These are phyloP conservation scores for Saccharomyces mikatae DNA, from an alignment of 805 yeast genomes.

Conservation along the genomic window DNA sequence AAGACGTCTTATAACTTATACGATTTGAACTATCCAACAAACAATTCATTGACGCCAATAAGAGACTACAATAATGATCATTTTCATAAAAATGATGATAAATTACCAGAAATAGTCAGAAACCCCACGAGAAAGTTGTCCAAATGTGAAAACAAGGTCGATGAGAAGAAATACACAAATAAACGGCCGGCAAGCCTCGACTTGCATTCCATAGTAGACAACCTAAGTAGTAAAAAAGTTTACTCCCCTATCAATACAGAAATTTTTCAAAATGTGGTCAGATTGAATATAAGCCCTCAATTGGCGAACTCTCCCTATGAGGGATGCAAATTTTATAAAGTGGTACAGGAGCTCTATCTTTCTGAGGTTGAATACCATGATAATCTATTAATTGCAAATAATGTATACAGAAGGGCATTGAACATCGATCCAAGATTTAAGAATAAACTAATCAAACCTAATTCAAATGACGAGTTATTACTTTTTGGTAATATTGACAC, in stretches of 20 bases:
- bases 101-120: slow-evolving; percentile 12
- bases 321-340: slow-evolving; percentile 11
- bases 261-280: slow-evolving; percentile 12
- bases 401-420: slow-evolving; percentile 30
- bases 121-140: slow-evolving; percentile 2
- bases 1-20: slow-evolving; percentile 21
- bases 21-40: slow-evolving; percentile 19
- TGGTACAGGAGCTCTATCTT: slow-evolving; percentile 25
- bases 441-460: slow-evolving; percentile 23
- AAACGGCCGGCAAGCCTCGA: slow-evolving; percentile 24
- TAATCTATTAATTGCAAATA: slow-evolving; percentile 24
- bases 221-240: slow-evolving; percentile 21
- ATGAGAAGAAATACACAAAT: slow-evolving; percentile 1
- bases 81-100: slow-evolving; percentile 22
- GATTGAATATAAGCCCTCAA: slow-evolving; percentile 2
- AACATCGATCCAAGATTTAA: slow-evolving; percentile 24
- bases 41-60: slow-evolving; percentile 26
- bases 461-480: slow-evolving; percentile 30
- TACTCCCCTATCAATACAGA: slow-evolving; percentile 32
- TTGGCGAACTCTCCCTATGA: not conserved
- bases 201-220: slow-evolving; percentile 8
- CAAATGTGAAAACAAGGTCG: not conserved
- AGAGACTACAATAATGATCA: slow-evolving; percentile 25
- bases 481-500: slow-evolving; percentile 40
- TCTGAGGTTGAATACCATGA: slow-evolving; percentile 31